Evolutionary conservation across 768 basidiomycete genomes (phyloP), one percentile per base, ranked within the genome.

Genomic region (Macrolepiota albuminosa): DNA sequence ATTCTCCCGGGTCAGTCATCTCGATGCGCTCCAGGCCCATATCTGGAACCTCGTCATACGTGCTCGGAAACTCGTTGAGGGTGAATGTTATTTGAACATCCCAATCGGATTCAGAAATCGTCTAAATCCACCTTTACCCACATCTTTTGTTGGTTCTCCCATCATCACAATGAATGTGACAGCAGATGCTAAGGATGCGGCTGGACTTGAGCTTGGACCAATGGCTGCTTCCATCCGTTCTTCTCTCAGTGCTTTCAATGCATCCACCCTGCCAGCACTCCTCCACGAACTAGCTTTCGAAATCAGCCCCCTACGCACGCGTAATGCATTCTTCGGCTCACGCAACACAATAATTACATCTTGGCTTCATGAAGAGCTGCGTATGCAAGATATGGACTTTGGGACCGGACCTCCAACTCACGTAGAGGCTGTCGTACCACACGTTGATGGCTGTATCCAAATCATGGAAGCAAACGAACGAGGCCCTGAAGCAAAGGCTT

Each of bases 21-120:
- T 74, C 26, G 75, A 75, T 63, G 70, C 71, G 9, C 69, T 76
- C 21, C 70, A 72, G 29, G 74, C 75, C 3, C 73, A 74, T 60
- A 43, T 77, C 6, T 77, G 76, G 75, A 57, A 59, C 9, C 64
- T 67, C n/a, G 65, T 75, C 39, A 70, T 72, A 48, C 68, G 70
- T 49, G 73, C 73, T 21, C 69, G 70, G 33, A 60, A 58, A 11
- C 48, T 68, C 2, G 42, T 43, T 43, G 59, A 65, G 45, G 64
- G 63, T 57, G 59, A 66, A 64, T 60, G 50, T 57, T 39, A 66
- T 34, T 47, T 66, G 50, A 63, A 66, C 16, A 59, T 64, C 11
- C 43, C 59, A 1, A 68, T 70, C 51, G 62, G 72, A 59, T 63
- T 72, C 42, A 71, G 60, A 60, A 47, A 68, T 69, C 55, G 56